Base-by-base conservation (phyloP, 768 basidiomycete species). In the Neoboletus subvelutipes region DNA sequence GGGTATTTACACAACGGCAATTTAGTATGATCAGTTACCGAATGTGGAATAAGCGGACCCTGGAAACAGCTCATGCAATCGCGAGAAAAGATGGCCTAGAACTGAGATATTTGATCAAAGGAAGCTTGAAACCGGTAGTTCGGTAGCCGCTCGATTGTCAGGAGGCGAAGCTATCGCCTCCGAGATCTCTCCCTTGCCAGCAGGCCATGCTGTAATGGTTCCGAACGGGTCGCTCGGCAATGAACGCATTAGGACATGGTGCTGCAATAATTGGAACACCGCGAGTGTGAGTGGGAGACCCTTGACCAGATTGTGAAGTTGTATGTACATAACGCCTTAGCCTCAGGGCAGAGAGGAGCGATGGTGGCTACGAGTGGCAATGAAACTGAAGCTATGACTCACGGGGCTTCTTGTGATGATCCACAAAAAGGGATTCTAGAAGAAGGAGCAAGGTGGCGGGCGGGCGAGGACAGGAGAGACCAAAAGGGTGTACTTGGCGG, bases 111-210 rank as follows among this genome's bases (percentile, higher is more conserved):
- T 55, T 58, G 60, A 64, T 70, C 51, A 54, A 59, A 61, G 51
- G 60, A 57, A 73, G 68, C 41, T 67, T 60, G 69, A 65, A 60
- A 53, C 68, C 72, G 64, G 61, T 47, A 67, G 36, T 36, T 54
- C 50, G 69, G 69, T 67, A 72, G 50, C 66, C 66, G 60, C 60
- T 67, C 65, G 67, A 72, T 66, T 68, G 66, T 66, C 66, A 70
- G 67, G 69, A 69, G 67, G 61, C 60, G 67, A 61, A 45, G 45
- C 4, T 57, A 71, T 71, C 70, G 70, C 70, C 67, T 60, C 70
- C 70, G 70, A 70, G 70, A 71, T 71, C 71, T 72, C 47, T 57
- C 58, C 47, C 57, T 45, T 60, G 65, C 62, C 65, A 69, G 60
- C 65, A 69, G 34, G 54, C n/a, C 55, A 54, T 73, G 63, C 50